A percentile compares a stretch with the other conserved stretches of the same genome.
Evolutionary conservation across 352 stramenopile species (phyloP).

Genomic region (Pseudoperonospora humuli): DNA sequence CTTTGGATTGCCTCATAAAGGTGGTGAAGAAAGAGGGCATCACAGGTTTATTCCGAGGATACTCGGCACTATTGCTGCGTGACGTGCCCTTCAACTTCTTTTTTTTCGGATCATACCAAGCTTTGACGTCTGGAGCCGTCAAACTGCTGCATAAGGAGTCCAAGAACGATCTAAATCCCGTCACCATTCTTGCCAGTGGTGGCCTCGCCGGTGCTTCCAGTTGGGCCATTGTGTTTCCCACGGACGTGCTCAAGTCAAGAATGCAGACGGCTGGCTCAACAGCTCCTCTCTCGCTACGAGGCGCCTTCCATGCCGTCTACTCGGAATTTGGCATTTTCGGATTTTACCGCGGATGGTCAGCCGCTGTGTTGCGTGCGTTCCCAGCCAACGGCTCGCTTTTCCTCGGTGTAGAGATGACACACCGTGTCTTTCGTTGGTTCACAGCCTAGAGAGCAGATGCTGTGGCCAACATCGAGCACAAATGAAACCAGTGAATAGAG

Average conservation of each 20-base stretch:
- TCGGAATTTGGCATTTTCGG: constrained; percentile 56
- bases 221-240: constrained; percentile 83
- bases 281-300: constrained; percentile 29
- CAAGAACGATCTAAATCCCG: constrained; percentile 66
- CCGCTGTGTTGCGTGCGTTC: constrained; percentile 79
- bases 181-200: constrained; percentile 65
- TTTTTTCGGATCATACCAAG: constrained; percentile 84
- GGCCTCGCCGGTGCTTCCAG: constrained; percentile 69
- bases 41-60: constrained; percentile 65
- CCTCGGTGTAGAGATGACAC: constrained; percentile 84
- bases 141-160: constrained; percentile 44
- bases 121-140: constrained; percentile 48
- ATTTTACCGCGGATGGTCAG: constrained; percentile 85
- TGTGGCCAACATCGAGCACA: too few species aligned
- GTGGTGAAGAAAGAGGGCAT: constrained; percentile 56
- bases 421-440: constrained; percentile 64
- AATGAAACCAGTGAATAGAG: constrained; percentile 1
- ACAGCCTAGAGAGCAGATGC: constrained; percentile 7
- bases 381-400: constrained; percentile 85
- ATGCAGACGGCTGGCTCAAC: constrained; percentile 55
- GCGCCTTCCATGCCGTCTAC: constrained; percentile 49
- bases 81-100: constrained; percentile 89
- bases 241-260: constrained; percentile 77
- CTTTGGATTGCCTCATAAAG: constrained; percentile 59
- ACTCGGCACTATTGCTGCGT: constrained; percentile 72